Evolutionary conservation across 2,329 filamentous ascomycete genomes (phyloP).

Genomic region (Cercospora zeina): DNA sequence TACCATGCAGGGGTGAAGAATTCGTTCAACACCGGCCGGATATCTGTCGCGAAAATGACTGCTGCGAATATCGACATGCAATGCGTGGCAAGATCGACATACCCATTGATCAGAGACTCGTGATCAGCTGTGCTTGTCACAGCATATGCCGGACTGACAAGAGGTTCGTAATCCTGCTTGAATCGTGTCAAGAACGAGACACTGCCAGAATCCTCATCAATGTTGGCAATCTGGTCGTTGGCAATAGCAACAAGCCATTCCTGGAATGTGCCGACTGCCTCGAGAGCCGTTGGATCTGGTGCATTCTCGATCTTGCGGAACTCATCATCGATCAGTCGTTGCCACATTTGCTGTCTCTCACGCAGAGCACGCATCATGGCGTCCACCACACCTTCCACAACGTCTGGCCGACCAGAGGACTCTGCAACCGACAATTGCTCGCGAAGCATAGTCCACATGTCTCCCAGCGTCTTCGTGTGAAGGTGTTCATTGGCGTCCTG

Average conservation of each 20-base stretch:
- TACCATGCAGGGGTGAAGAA: slow-evolving; percentile 96
- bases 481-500: slow-evolving; percentile 87
- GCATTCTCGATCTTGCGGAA: slow-evolving; percentile 67
- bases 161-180: slow-evolving; percentile 75
- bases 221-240: slow-evolving; percentile 97
- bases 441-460: slow-evolving; percentile 96
- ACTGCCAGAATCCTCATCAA: slow-evolving; percentile 77
- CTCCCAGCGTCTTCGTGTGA: slow-evolving; percentile 85
- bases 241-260: slow-evolving; percentile 97
- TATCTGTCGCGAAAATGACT: slow-evolving; percentile 88
- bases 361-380: slow-evolving; percentile 90
- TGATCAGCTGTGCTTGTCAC: slow-evolving; percentile 71
- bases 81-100: slow-evolving; percentile 91
- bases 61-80: slow-evolving; percentile 84
- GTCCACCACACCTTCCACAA: slow-evolving; percentile 92
- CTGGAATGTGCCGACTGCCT: slow-evolving; percentile 70
- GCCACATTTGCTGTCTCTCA: slow-evolving; percentile 79
- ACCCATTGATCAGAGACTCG: slow-evolving; percentile 77
- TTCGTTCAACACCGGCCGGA: slow-evolving; percentile 69
- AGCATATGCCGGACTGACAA: slow-evolving; percentile 78
- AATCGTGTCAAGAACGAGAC: slow-evolving; percentile 84
- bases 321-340: slow-evolving; percentile 85
- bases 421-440: slow-evolving; percentile 86
- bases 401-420: slow-evolving; percentile 81
- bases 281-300: slow-evolving; percentile 59